A percentile compares a stretch with the other conserved stretches of the same genome.
These are phyloP conservation scores for Cytospora schulzeri DNA, from an alignment of 2,329 filamentous ascomycete genomes.

Conservation along the genomic window DNA sequence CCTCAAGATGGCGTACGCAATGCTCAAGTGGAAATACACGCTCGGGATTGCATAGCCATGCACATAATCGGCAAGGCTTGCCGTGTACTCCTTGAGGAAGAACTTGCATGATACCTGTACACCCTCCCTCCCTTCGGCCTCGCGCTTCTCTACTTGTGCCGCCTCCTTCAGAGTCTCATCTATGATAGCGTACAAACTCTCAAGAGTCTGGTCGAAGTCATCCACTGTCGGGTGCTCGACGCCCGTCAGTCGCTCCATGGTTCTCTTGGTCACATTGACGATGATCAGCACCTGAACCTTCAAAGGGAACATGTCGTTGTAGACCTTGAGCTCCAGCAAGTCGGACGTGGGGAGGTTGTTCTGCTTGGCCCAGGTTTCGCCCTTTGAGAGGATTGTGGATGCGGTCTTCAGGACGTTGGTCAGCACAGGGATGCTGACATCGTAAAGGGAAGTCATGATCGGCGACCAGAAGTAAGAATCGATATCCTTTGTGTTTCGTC, in stretches of 20 bases:
- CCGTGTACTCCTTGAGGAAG: not conserved
- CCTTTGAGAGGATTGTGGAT: not conserved
- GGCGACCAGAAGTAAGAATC: no score
- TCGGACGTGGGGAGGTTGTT: not conserved
- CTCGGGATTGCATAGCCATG: conserved; percentile 50
- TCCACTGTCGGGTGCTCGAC: not conserved
- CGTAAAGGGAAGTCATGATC: not conserved
- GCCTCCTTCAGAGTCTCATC: not conserved
- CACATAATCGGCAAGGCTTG: not conserved
- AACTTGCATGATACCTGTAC: not conserved
- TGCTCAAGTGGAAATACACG: conserved; percentile 61
- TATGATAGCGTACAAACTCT: not conserved
- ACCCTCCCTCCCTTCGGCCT: not conserved
- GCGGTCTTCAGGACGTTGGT: not conserved
- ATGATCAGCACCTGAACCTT: not conserved
- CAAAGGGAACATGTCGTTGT: not conserved
- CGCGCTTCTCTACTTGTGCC: not conserved
- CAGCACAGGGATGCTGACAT: not conserved
- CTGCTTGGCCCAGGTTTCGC: not conserved
- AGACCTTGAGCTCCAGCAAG: not conserved
- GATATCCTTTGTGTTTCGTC: no score
- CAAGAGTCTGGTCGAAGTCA: not conserved
- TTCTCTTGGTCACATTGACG: not conserved
- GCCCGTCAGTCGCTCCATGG: not conserved
- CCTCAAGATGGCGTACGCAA: conserved; percentile 59